These are phyloP conservation scores for Metroxylon sagu DNA, from an alignment of 176 grass and related monocot species.

Conservation along the genomic window DNA sequence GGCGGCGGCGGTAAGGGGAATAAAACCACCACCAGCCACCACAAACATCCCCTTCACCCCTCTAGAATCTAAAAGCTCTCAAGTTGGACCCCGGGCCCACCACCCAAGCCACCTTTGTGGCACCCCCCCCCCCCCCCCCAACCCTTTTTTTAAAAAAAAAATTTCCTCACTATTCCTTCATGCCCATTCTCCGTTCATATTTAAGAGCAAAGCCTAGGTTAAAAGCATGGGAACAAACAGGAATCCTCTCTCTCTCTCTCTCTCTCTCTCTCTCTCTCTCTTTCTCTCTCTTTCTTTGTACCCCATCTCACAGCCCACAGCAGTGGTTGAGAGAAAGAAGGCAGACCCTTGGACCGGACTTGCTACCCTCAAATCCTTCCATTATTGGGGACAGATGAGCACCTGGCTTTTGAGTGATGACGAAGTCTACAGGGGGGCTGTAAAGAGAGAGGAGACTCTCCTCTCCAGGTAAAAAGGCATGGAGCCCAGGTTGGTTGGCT, in stretches of 20 bases:
- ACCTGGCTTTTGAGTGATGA: conserved; percentile 12
- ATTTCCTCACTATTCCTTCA: no score
- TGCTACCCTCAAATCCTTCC: conserved; percentile 3
- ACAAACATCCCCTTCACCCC: conserved; percentile 3
- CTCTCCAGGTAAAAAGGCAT: not conserved
- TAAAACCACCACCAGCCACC: conserved; percentile 2
- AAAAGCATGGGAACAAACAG: no score
- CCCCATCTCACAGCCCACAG: not conserved
- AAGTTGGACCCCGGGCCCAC: conserved; percentile 9
- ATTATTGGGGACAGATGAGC: conserved; percentile 17
- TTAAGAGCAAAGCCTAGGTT: no score
- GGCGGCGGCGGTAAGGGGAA: conserved; percentile 3
- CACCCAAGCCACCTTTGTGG: not conserved
- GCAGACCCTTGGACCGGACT: not conserved
- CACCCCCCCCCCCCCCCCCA: not conserved
- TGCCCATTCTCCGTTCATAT: no score
- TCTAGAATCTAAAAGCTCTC: conserved; percentile 20
- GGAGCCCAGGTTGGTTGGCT: no score
- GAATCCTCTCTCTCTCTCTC: not conserved
- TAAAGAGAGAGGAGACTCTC: not conserved
- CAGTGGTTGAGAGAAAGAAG: not conserved
- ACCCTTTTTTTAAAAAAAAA: not conserved
- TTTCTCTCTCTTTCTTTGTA: not conserved
- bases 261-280: not conserved
- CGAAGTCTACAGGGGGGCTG: not conserved